phyloP scores from a whole-genome alignment of 306 rosid genomes.

The Crotalaria pallida region DNA sequence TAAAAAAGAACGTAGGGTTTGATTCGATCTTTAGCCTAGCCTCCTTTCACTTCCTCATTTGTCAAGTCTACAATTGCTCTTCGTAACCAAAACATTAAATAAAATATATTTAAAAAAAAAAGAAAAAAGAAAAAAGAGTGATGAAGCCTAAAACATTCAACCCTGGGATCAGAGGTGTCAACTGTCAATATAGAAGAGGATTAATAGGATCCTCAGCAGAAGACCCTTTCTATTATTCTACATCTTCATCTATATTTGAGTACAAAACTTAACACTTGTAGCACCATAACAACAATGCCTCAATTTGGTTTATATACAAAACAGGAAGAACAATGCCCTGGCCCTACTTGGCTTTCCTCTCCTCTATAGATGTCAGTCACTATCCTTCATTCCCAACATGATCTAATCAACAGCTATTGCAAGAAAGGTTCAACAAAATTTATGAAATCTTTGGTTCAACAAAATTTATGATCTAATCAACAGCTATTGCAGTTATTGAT shows the following conservation, averaged over 20 bases:
- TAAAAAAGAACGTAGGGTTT: not conserved
- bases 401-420: conserved; percentile 2
- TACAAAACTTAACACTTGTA: not conserved
- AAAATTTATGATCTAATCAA: no score
- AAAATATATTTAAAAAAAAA: no score
- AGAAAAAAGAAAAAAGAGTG: not conserved
- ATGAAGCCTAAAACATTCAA: not conserved
- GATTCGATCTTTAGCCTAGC: not conserved
- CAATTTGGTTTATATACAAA: conserved; percentile 7
- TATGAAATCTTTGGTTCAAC: not conserved
- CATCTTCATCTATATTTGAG: not conserved
- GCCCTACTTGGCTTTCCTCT: not conserved
- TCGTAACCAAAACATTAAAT: not conserved
- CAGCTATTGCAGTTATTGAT: not conserved
- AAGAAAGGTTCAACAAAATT: not conserved
- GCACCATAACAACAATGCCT: conserved; percentile 4
- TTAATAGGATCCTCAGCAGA: no score
- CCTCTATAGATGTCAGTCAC: not conserved
- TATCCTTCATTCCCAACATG: not conserved
- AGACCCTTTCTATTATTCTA: no score
- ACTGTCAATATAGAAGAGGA: no score
- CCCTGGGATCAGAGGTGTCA: not conserved
- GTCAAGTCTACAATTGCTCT: not conserved
- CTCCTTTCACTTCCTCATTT: not conserved
- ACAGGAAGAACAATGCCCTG: not conserved